Conservation (phyloP, 2,329 filamentous ascomycete genomes). For the Aphanoascus verrucosus region DNA sequence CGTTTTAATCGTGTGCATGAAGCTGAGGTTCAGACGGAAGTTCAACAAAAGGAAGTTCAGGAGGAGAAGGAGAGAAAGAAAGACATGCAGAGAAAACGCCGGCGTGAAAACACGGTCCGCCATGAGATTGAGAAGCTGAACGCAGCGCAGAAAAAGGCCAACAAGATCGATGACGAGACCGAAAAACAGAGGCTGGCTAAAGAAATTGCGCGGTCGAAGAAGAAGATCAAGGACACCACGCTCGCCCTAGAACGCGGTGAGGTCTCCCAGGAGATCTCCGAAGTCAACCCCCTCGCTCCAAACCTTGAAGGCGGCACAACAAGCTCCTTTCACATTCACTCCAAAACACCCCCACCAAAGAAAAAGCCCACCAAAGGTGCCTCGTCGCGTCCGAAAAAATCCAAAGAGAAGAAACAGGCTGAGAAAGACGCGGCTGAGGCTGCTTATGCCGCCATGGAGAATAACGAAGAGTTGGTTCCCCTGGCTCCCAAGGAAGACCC, state of each 20-base stretch:
- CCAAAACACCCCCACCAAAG: slow-evolving; percentile 41
- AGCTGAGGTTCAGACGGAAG: slow-evolving; percentile 69
- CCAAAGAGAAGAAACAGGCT: slow-evolving; percentile 60
- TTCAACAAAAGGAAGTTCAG: slow-evolving; percentile 78
- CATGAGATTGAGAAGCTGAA: slow-evolving; percentile 78
- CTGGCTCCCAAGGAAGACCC: slow-evolving; percentile 51
- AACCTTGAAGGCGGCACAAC: slow-evolving; percentile 78
- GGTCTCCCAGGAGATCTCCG: slow-evolving; percentile 58
- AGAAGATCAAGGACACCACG: slow-evolving; percentile 86
- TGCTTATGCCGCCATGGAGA: slow-evolving; percentile 61
- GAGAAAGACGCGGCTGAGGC: slow-evolving; percentile 70
- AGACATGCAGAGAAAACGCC: slow-evolving; percentile 95
- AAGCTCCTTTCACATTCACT: slow-evolving; percentile 65
- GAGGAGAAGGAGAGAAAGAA: slow-evolving; percentile 99
- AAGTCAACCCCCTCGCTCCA: slow-evolving; percentile 61
- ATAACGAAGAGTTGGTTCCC: slow-evolving; percentile 34
- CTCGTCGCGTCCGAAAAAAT: slow-evolving; percentile 68
- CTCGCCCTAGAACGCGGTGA: slow-evolving; percentile 76
- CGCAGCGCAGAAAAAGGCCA: slow-evolving; percentile 64
- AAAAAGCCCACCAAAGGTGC: slow-evolving; percentile 44
- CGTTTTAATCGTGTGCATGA: slow-evolving; percentile 69
- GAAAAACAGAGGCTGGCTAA: slow-evolving; percentile 71
- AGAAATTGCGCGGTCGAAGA: slow-evolving; percentile 80
- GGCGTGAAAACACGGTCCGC: slow-evolving; percentile 86
- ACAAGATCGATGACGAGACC: slow-evolving; percentile 66